Evolutionary conservation across 2,329 filamentous ascomycete genomes (phyloP), one percentile per base, ranked within the genome.

Genomic region (Aspergillus ochraceoroseus): DNA sequence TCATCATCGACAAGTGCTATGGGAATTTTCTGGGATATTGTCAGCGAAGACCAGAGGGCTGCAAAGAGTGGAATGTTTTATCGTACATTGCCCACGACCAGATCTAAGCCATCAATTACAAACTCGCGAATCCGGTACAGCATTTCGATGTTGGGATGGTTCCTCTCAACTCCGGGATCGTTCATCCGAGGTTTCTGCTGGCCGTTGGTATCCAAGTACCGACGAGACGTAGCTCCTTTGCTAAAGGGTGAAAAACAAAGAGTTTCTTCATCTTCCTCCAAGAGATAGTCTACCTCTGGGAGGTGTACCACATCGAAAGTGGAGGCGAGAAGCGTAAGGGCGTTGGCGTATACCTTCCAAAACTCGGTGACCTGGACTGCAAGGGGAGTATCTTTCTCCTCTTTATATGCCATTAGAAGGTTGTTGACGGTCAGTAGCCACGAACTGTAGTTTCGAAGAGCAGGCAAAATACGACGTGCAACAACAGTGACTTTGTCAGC

Each of bases 231-330:
- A 26, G 70, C 63, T 2, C 70, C 65, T 22, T 70, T 68, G 29
- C 73, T 64, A 14, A 85, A 63, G 1, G 82, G 81, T 48, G 72
- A 70, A 56, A 85, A 85, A 1, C 77, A 80, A 46, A 84, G 67
- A 2, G 77, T 82, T 38, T 80, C 76, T 41, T 76, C 75, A 56
- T 86, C 82, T 57, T 86, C 82, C 46, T 82, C 76, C 3, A 86
- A 68, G 53, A 85, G 68, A 56, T 86, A 85, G 8, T 71, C 66
- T 18, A 82, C 63, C 26, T 71, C 65, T 2, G 74, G 70, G 19
- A 85, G 67, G 28, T 73, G 67, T 32, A 71, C 66, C 19, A 78
- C 70, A 13, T 79, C 72, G 49, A 83, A 84, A 12, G 71, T 74
- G 2, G 73, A 73, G 6, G 72, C 72, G 18, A 85, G 62, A 8